Percentiles rank a stretch among this genome's conserved stretches.
Evolutionary conservation across 768 basidiomycete genomes (phyloP).

Genomic region (Tulasnella sp.): DNA sequence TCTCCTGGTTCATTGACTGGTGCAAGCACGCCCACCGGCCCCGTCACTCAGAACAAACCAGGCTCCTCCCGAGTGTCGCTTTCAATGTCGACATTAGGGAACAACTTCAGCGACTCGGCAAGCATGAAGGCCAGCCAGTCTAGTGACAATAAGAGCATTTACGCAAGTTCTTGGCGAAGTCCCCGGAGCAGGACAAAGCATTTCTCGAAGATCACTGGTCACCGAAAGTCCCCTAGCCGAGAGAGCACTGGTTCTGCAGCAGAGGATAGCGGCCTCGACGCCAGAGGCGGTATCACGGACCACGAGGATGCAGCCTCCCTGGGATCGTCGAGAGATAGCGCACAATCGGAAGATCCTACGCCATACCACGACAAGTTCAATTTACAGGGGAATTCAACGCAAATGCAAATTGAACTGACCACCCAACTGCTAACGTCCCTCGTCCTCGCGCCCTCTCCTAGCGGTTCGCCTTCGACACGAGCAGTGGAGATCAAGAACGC

Average conservation of each 20-base stretch:
- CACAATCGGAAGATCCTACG: not conserved
- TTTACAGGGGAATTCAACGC: conserved; percentile 53
- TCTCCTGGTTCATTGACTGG: conserved; percentile 24
- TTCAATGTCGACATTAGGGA: not conserved
- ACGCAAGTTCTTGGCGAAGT: conserved; percentile 12
- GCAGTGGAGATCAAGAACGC: conserved; percentile 35
- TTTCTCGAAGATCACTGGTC: not conserved
- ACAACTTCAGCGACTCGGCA: conserved; percentile 1
- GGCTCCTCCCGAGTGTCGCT: not conserved
- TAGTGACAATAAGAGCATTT: not conserved
- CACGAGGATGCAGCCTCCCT: conserved; percentile 3
- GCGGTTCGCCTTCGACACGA: conserved; percentile 23
- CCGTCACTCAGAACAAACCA: not conserved
- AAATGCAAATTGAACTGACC: conserved; percentile 70
- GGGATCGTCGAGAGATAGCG: conserved; percentile 2
- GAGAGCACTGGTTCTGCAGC: conserved; percentile 3
- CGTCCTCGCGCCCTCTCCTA: conserved; percentile 23
- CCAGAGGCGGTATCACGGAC: not conserved
- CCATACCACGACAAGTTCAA: conserved; percentile 53
- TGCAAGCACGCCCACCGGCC: not conserved
- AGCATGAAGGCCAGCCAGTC: not conserved
- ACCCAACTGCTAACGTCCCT: conserved; percentile 47
- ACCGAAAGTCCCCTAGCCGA: conserved; percentile 5
- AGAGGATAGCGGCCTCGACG: conserved; percentile 11
- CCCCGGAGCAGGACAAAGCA: not conserved